Evolutionary conservation across 73 alveolate genomes (phyloP).

Genomic region (Stentor coeruleus): DNA sequence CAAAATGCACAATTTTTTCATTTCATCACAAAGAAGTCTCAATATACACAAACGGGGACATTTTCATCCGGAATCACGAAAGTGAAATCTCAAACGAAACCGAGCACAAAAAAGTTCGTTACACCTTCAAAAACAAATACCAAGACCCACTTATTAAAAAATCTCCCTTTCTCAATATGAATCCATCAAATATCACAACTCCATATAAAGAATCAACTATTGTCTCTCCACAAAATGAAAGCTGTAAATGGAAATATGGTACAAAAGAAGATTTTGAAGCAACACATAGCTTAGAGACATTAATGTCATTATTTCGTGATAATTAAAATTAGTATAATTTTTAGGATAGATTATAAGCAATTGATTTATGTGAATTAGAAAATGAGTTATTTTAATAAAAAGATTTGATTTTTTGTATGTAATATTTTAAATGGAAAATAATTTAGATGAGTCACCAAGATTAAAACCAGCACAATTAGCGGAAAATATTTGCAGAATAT

Average conservation of each 20-base stretch:
- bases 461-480: neutral
- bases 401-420: neutral
- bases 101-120: too few relatives aligned
- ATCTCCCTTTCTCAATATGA: neutral
- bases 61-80: neutral
- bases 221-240: neutral
- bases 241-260: neutral
- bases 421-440: too few relatives aligned
- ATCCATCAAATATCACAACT: neutral
- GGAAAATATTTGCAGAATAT: neutral
- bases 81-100: too few relatives aligned
- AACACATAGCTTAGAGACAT: neutral
- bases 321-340: too few relatives aligned
- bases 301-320: too few relatives aligned
- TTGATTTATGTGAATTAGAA: too few relatives aligned
- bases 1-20: too few relatives aligned
- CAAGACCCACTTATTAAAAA: too few relatives aligned
- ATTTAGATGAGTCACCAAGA: neutral
- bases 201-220: neutral
- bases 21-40: neutral
- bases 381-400: neutral
- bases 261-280: neutral
- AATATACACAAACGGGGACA: neutral
- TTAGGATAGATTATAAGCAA: too few relatives aligned
- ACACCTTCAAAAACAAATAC: too few relatives aligned